Evolutionary conservation across 805 yeast species (phyloP), one percentile per base, ranked within the genome.

Genomic region (Cyberlindnera amylophila): DNA sequence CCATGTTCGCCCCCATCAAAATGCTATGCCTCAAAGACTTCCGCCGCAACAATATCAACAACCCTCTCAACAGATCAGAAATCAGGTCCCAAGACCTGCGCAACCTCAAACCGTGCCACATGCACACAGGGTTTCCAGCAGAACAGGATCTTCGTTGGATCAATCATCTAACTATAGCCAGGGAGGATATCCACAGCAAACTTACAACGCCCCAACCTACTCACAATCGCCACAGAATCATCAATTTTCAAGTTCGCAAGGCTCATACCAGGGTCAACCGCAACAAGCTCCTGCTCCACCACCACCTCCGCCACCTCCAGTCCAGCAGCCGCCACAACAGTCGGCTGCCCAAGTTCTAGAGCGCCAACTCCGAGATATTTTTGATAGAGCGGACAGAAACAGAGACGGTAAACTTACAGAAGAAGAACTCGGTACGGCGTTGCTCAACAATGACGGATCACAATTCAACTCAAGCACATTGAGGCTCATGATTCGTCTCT

Each of bases 391-490:
- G 4, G 84, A 81, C 57, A 62, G 71, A 27, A 70, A 77, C 51
- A 63, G 68, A 31, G 71, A 74, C 32, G 86, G 86, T 1, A 64
- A 57, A 39, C 69, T 82, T 30, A 70, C 81, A 2, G 77, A 77
- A 38, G 59, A 61, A 11, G 90, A 83, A 61, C 67, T 82, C 32
- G 70, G 79, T 6, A 60, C 63, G 32, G 85, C 85, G 2, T 64
- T 82, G 39, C 66, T 74, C 17, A 82, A 82, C 54, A 77, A 79
- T 42, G 87, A 82, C 58, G 78, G 78, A 42, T 71, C 87, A 3
- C 66, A 70, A 42, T 83, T 82, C 57, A 75, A 77, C 50, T 70
- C 75, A 14, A 71, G 77, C 19, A 81, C 89, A 1, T 75, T 82
- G 30, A 58, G 67, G 38, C 63, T 82, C 28, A 81, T 82, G 83